These are phyloP conservation scores for Trichoderma aggressivum DNA, from an alignment of 2,329 filamentous ascomycete genomes.

Conservation along the genomic window DNA sequence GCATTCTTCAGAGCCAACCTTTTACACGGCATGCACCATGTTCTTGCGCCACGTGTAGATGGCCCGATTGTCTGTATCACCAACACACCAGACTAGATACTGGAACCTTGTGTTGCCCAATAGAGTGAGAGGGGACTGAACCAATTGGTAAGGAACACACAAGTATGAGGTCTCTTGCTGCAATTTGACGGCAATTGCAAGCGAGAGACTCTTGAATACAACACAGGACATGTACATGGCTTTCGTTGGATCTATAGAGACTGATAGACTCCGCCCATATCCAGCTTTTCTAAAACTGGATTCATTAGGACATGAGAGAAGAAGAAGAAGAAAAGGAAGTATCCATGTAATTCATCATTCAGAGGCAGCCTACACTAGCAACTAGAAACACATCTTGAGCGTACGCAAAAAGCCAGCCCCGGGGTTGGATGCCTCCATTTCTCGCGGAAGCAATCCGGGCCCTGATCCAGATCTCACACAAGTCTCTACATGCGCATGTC, in stretches of 20 bases:
- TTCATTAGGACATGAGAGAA: background rate
- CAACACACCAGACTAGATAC: background rate
- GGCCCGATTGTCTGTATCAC: constrained; percentile 5
- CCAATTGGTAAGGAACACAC: background rate
- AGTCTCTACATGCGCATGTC: background rate
- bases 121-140: background rate
- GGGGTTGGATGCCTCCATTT: background rate
- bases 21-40: background rate
- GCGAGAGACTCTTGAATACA: background rate
- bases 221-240: background rate
- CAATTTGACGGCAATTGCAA: background rate
- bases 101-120: background rate
- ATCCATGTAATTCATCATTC: background rate
- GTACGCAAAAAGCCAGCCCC: background rate
- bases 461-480: background rate
- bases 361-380: background rate
- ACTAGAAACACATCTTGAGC: background rate
- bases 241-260: background rate
- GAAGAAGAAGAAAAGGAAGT: background rate
- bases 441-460: background rate
- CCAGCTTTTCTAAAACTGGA: background rate
- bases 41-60: constrained; percentile 15
- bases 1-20: background rate
- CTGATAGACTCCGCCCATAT: background rate
- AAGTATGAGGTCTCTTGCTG: background rate